A percentile compares a stretch with the other conserved stretches of the same genome.
These are phyloP conservation scores for Leishmania martiniquensis DNA, from an alignment of 208 protist genomes.

Conservation along the genomic window DNA sequence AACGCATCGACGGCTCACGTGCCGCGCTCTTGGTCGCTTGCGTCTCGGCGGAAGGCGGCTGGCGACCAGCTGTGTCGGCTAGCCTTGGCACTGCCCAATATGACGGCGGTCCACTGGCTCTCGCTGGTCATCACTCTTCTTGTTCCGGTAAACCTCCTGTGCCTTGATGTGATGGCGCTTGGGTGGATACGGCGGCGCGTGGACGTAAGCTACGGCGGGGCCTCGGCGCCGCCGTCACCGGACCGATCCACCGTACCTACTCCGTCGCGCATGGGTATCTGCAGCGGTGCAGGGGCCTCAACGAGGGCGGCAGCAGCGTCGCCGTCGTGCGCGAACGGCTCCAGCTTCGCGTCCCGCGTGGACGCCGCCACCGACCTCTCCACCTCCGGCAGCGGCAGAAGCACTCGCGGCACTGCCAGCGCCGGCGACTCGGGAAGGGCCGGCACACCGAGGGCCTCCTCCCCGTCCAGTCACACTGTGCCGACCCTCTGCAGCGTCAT, in stretches of 20 bases:
- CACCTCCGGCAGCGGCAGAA: neutral
- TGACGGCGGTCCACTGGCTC: conserved; percentile 20
- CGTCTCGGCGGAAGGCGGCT: neutral
- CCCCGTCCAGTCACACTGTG: conserved; percentile 12
- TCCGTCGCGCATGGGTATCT: neutral
- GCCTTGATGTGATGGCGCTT: conserved; percentile 29
- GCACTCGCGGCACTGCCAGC: neutral
- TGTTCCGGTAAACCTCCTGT: conserved; percentile 29
- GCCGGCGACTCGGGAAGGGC: neutral
- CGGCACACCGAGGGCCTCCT: neutral
- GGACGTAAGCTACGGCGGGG: conserved; percentile 7
- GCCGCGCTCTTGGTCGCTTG: neutral
- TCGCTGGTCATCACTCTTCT: conserved; percentile 33
- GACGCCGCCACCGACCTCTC: neutral
- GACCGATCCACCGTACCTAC: no score
- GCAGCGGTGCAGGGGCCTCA: neutral
- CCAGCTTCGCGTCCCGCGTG: neutral
- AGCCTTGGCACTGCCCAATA: conserved; percentile 6
- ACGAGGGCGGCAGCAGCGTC: neutral
- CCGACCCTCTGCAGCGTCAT: conserved; percentile 22
- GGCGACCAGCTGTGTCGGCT: conserved; percentile 1
- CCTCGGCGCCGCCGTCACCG: neutral
- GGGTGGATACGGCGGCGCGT: conserved; percentile 18
- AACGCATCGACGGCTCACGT: neutral
- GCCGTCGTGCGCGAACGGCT: neutral